Conservation (phyloP, 208 protist genomes). For the Trypanosomatidae sp. region DNA sequence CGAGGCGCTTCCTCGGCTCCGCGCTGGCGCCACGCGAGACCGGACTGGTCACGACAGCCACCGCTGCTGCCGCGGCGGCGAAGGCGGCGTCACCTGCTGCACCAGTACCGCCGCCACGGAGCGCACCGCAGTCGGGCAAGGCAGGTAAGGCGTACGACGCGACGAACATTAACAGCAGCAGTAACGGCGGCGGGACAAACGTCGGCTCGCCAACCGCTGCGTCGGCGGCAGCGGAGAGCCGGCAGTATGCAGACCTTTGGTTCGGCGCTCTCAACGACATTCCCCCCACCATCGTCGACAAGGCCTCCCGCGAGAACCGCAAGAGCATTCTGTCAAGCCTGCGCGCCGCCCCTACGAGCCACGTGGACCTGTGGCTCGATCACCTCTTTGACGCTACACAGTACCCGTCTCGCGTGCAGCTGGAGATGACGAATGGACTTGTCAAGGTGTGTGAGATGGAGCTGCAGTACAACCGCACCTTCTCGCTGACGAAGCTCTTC, state of each 20-base stretch:
- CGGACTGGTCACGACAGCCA: neutral
- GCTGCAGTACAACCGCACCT: constrained; percentile 63
- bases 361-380: constrained; percentile 80
- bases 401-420: constrained; percentile 59
- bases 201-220: neutral
- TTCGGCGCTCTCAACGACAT: constrained; percentile 64
- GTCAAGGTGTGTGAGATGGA: constrained; percentile 72
- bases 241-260: constrained; percentile 56
- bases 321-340: constrained; percentile 39
- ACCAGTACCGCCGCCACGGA: no score
- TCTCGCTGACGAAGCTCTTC: constrained; percentile 83
- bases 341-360: constrained; percentile 33
- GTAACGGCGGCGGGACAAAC: no score
- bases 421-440: constrained; percentile 77
- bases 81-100: no score
- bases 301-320: constrained; percentile 35
- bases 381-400: constrained; percentile 77
- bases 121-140: no score
- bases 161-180: neutral
- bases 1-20: constrained; percentile 17
- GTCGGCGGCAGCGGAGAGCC: neutral
- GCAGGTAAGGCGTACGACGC: neutral
- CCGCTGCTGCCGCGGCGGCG: neutral
- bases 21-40: constrained; percentile 1
- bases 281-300: constrained; percentile 43